Evolutionary conservation across 306 rosid genomes (phyloP).

Genomic region (Urtica urens): DNA sequence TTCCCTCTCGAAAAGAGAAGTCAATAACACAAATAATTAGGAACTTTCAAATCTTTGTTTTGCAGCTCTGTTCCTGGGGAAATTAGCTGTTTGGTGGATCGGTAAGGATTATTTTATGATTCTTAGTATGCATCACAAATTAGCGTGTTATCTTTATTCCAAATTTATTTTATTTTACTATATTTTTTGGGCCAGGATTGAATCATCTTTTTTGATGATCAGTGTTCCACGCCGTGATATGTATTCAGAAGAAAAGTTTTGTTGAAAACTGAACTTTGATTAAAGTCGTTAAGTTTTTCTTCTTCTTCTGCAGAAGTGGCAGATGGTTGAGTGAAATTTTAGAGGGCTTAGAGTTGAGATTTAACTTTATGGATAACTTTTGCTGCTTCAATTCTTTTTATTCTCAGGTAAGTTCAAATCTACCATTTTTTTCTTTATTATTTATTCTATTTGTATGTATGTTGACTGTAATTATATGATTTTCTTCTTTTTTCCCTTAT

Average conservation of each 20-base stretch:
- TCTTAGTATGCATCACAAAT: slow-evolving; percentile 7
- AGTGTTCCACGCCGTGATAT: slow-evolving; percentile 14
- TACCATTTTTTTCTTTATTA: background rate
- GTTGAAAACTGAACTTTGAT: background rate
- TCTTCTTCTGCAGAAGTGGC: slow-evolving; percentile 21
- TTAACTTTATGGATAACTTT: slow-evolving; percentile 54
- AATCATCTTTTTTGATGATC: slow-evolving; percentile 21
- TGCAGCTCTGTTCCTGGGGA: slow-evolving; percentile 19
- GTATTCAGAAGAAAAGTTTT: slow-evolving; percentile 3
- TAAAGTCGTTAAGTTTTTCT: slow-evolving; percentile 10
- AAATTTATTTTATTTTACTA: slow-evolving; percentile 5
- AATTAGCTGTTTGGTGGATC: slow-evolving; percentile 29
- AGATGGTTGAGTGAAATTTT: slow-evolving; percentile 40
- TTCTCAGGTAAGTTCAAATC: slow-evolving; percentile 44
- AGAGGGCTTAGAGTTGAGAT: slow-evolving; percentile 35
- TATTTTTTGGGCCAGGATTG: background rate
- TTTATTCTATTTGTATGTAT: background rate
- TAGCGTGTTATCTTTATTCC: slow-evolving; percentile 7
- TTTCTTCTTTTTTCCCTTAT: background rate
- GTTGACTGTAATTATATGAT: slow-evolving; percentile 1
- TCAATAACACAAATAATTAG: slow-evolving; percentile 4
- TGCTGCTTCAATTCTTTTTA: slow-evolving; percentile 64
- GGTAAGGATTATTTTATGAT: slow-evolving; percentile 22
- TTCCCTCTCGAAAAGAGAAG: background rate
- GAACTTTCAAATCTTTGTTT: slow-evolving; percentile 24